Evolutionary conservation across 164 flowering plant species (phyloP), one percentile per base, ranked within the genome.

Genomic region (Nymphaea colorata): DNA sequence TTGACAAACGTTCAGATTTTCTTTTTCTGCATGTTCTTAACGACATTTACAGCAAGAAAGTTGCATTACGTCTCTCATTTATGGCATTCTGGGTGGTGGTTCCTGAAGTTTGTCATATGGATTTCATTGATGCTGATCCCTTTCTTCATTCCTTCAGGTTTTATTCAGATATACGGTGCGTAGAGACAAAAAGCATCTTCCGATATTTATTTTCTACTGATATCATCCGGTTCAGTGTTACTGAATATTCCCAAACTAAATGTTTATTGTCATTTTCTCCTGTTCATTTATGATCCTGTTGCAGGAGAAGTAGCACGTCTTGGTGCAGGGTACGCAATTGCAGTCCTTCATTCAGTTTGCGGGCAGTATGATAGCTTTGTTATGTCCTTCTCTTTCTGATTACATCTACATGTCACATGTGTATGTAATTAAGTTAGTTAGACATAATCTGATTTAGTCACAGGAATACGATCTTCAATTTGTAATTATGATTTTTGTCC

Each of bases 1-100:
- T 88, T 89, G 75, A 87, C 88, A 55, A 43, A 59, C 43, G 17
- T 44, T 72, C 78, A 90, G 98, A 85, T 87, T 71, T 93, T 90
- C 81, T 93, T 87, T 84, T 73, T 80, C 42, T 42, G 81, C 42
- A 86, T 90, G 96, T 85, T 87, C 72, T 69, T 89, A 45, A 71
- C 96, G 10, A 90, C 96, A 62, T 69, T 43, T 51, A 73, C 68
- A 74, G 83, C 93, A 64, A 81, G 73, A 64, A 93, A 90, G 74
- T 67, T 90, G 41, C 62, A 77, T 66, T 85, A 86, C 71, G 76
- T 71, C 72, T 79, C 87, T 64, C 85, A 80, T 69, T 41, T 66
- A n/a, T 90, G 98, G 98, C 96, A 93, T 80, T 86, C 93, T 41
- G 77, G 85, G 60, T 82, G 86, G 87, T 93, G 98, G 98, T 5